These are phyloP conservation scores for Capsicum rhomboideum DNA, from an alignment of 257 asterid species.

Conservation along the genomic window DNA sequence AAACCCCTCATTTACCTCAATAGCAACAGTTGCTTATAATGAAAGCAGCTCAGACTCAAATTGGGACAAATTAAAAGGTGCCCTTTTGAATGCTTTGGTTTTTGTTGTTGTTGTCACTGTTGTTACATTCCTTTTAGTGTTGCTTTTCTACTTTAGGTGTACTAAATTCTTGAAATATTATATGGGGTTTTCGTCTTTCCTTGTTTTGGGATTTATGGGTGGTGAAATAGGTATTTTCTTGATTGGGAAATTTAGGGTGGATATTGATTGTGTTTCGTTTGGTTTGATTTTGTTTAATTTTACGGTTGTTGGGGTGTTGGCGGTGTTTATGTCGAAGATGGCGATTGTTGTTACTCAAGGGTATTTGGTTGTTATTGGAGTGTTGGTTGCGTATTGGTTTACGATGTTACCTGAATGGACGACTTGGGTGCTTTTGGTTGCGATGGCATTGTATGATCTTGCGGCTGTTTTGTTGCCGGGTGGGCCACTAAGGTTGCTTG, in stretches of 20 bases:
- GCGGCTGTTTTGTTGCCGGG: constrained; percentile 96
- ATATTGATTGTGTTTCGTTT: constrained; percentile 71
- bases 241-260: constrained; percentile 42
- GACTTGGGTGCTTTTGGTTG: constrained; percentile 88
- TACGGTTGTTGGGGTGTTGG: constrained; percentile 72
- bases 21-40: constrained; percentile 74
- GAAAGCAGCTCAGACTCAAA: constrained; percentile 70
- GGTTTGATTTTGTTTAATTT: constrained; percentile 58
- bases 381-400: constrained; percentile 95
- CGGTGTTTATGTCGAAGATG: constrained; percentile 64
- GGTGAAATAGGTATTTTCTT: constrained; percentile 65
- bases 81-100: constrained; percentile 79
- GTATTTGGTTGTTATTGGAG: constrained; percentile 80
- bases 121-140: constrained; percentile 75
- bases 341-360: constrained; percentile 68
- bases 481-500: constrained; percentile 90
- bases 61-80: constrained; percentile 95
- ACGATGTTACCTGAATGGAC: constrained; percentile 98
- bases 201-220: constrained; percentile 84
- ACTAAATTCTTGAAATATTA: constrained; percentile 91
- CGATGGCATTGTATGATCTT: constrained; percentile 93
- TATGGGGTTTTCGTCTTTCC: constrained; percentile 90
- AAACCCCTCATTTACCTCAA: constrained; percentile 34
- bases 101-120: constrained; percentile 74
- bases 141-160: constrained; percentile 83